Conservation (phyloP, 169 alveolate genomes). For the Plasmodium berghei region DNA sequence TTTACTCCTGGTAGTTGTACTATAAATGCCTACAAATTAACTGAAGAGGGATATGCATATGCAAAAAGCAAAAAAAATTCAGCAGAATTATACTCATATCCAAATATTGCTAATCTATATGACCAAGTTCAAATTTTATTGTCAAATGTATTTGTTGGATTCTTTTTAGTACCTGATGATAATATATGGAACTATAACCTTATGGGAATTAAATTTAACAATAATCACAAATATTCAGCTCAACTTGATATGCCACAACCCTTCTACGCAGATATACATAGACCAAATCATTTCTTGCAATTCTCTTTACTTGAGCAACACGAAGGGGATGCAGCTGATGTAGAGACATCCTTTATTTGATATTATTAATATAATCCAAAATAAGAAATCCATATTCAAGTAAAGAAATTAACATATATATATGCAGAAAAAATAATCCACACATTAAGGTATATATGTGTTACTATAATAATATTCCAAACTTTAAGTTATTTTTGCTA, state of each 20-base stretch:
- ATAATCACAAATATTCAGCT: conserved; percentile 93
- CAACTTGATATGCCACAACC: conserved; percentile 96
- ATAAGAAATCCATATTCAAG: too few species aligned
- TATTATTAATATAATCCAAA: background rate
- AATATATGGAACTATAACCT: conserved; percentile 99
- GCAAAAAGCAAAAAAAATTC: conserved; percentile 86
- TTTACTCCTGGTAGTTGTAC: conserved; percentile 99
- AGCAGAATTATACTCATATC: conserved; percentile 73
- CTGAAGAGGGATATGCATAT: conserved; percentile 96
- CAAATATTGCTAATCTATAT: conserved; percentile 76
- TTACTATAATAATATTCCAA: too few species aligned
- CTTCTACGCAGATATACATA: conserved; percentile 97
- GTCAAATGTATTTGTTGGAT: conserved; percentile 98
- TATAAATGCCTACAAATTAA: conserved; percentile 94
- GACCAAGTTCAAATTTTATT: conserved; percentile 95
- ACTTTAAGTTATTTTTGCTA: too few species aligned
- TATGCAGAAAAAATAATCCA: too few species aligned
- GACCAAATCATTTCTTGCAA: conserved; percentile 94
- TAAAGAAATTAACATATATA: too few species aligned
- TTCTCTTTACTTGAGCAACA: conserved; percentile 83
- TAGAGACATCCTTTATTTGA: conserved; percentile 68
- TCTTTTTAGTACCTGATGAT: conserved; percentile 98
- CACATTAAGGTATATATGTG: too few species aligned
- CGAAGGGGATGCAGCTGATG: conserved; percentile 71
- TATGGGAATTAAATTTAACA: conserved; percentile 95